These are phyloP conservation scores for Pholiota microspora DNA, from an alignment of 768 basidiomycete species.

Conservation along the genomic window DNA sequence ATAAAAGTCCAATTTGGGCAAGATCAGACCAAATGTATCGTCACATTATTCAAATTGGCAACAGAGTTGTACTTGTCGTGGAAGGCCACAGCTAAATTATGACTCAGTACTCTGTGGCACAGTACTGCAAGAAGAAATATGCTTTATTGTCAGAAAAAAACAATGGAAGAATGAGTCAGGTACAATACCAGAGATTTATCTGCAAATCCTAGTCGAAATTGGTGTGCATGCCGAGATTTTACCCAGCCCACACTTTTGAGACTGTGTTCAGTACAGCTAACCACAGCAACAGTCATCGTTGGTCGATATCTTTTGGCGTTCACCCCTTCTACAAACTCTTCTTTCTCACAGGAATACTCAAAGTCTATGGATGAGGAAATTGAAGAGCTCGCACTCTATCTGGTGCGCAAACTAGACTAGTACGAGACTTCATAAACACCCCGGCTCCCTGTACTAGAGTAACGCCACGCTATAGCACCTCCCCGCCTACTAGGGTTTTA, in stretches of 20 bases:
- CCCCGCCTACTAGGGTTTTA: conserved; percentile 47
- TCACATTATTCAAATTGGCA: too few relatives aligned
- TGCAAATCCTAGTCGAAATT: too few relatives aligned
- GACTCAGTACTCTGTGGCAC: too few relatives aligned
- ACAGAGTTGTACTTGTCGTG: too few relatives aligned
- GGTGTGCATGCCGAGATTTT: too few relatives aligned
- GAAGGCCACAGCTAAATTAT: too few relatives aligned
- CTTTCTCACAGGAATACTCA: background rate
- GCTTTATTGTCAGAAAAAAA: background rate
- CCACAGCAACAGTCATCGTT: background rate
- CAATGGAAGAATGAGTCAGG: background rate
- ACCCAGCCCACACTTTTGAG: background rate
- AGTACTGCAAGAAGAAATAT: too few relatives aligned
- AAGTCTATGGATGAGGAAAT: conserved; percentile 23
- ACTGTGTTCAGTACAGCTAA: too few relatives aligned
- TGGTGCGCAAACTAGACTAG: conserved; percentile 31
- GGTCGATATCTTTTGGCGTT: too few relatives aligned
- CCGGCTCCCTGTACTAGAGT: background rate
- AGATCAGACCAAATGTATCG: too few relatives aligned
- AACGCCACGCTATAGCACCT: conserved; percentile 27
- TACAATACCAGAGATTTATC: background rate
- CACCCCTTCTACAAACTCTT: background rate
- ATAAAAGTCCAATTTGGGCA: too few relatives aligned
- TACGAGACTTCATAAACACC: conserved; percentile 23
- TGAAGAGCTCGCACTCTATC: conserved; percentile 20